Percentiles rank a stretch among this genome's conserved stretches.
Conservation (phyloP, 164 flowering plant genomes). For the Aristolochia californica region DNA sequence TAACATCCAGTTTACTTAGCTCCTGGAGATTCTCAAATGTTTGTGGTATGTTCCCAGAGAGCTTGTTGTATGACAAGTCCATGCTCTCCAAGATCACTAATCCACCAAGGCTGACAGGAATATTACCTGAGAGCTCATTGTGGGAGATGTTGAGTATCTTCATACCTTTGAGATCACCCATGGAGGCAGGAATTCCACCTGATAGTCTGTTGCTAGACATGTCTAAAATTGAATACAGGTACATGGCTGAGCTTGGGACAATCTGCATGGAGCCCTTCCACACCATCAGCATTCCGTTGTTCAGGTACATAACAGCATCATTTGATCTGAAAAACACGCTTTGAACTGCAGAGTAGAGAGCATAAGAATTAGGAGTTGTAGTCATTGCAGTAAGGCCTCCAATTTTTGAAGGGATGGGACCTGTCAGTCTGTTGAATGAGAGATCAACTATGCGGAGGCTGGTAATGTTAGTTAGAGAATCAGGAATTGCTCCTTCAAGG, state of each 20-base stretch:
- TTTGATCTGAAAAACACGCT: slow-evolving; percentile 13
- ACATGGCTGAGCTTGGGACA: slow-evolving; percentile 23
- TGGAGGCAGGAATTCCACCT: slow-evolving; percentile 30
- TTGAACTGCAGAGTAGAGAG: slow-evolving; percentile 2
- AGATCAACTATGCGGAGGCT: slow-evolving; percentile 39
- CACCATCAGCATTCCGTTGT: slow-evolving; percentile 24
- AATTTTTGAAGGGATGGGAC: slow-evolving; percentile 26
- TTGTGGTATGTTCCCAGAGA: slow-evolving; percentile 38
- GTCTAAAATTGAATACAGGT: slow-evolving; percentile 37
- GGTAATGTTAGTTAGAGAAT: slow-evolving; percentile 18
- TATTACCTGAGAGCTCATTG: slow-evolving; percentile 26
- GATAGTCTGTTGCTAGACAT: slow-evolving; percentile 34
- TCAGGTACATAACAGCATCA: slow-evolving; percentile 17
- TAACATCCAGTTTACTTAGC: slow-evolving; percentile 24
- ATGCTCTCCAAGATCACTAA: slow-evolving; percentile 31
- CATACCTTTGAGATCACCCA: slow-evolving; percentile 30
- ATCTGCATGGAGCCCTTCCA: slow-evolving; percentile 43
- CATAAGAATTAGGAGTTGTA: slow-evolving; percentile 11
- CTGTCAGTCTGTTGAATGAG: slow-evolving; percentile 27
- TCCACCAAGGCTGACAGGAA: slow-evolving; percentile 30
- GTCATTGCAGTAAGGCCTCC: slow-evolving; percentile 34
- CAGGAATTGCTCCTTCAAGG: slow-evolving; percentile 26
- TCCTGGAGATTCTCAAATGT: slow-evolving; percentile 22
- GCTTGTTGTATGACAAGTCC: slow-evolving; percentile 32
- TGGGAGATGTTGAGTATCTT: slow-evolving; percentile 33